Evolutionary conservation across 495 filamentous ascomycete species (phyloP).

Genomic region (Xylaria longipes): DNA sequence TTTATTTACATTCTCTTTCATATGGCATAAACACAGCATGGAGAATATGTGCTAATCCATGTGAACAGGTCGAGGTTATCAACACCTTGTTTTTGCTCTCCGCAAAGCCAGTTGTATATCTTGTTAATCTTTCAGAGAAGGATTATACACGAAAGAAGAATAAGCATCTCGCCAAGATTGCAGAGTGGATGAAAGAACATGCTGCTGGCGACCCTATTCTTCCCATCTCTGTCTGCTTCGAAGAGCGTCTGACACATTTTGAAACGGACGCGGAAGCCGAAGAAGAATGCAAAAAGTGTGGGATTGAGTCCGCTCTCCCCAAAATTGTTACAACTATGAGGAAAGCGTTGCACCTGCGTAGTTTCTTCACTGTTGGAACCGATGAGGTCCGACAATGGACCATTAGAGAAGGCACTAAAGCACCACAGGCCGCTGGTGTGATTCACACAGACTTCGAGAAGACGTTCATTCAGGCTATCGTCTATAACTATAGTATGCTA

Average conservation of each 20-base stretch:
- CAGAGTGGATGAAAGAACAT: constrained; percentile 91
- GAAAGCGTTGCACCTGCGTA: constrained; percentile 82
- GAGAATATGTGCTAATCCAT: constrained; percentile 38
- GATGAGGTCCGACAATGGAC: constrained; percentile 99
- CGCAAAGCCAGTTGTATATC: constrained; percentile 96
- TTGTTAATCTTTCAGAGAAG: constrained; percentile 95
- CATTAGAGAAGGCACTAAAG: constrained; percentile 94
- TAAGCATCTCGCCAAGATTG: constrained; percentile 94
- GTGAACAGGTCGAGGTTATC: constrained; percentile 87
- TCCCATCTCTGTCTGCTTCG: constrained; percentile 89
- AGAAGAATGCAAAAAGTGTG: constrained; percentile 88
- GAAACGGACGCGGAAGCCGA: constrained; percentile 76
- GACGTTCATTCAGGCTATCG: constrained; percentile 97
- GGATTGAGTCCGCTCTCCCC: constrained; percentile 86
- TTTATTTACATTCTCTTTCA: constrained; percentile 48
- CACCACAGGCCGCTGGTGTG: constrained; percentile 94
- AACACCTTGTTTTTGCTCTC: constrained; percentile 95
- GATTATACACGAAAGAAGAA: constrained; percentile 99
- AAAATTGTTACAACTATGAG: constrained; percentile 97
- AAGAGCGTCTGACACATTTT: constrained; percentile 86
- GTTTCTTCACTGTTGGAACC: constrained; percentile 96
- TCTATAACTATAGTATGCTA: constrained; percentile 82
- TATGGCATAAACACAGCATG: constrained; percentile 32
- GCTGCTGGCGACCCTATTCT: constrained; percentile 87
- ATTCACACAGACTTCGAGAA: constrained; percentile 99